These are phyloP conservation scores for Fusarium nanum DNA, from an alignment of 2,329 filamentous ascomycete genomes.

Conservation along the genomic window DNA sequence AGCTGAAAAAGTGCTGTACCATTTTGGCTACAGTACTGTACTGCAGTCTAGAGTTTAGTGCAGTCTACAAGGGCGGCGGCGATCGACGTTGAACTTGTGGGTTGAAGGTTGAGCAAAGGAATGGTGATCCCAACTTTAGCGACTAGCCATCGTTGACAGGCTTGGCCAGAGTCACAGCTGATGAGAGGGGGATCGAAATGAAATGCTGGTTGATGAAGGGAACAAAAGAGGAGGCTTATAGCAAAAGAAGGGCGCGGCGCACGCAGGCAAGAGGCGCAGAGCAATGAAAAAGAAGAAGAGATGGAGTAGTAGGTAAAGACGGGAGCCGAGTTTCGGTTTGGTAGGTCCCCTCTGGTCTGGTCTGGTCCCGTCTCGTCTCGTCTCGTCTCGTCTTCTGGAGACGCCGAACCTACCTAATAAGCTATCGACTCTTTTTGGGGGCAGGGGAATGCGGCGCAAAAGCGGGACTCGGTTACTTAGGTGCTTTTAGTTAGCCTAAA, in stretches of 20 bases:
- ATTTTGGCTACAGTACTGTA: slow-evolving; percentile 28
- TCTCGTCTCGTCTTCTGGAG: slow-evolving; percentile 28
- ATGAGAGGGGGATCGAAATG: background rate
- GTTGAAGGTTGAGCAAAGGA: slow-evolving; percentile 26
- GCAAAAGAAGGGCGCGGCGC: slow-evolving; percentile 3
- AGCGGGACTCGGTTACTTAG: slow-evolving; percentile 22
- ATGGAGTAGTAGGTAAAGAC: slow-evolving; percentile 19
- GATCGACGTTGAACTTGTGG: slow-evolving; percentile 26
- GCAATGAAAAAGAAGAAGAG: background rate
- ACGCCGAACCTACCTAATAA: slow-evolving; percentile 31
- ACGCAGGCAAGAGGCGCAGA: slow-evolving; percentile 31
- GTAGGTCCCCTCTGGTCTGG: background rate
- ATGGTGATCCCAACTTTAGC: slow-evolving; percentile 36
- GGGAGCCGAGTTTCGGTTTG: slow-evolving; percentile 21
- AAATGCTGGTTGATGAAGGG: background rate
- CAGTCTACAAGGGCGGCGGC: slow-evolving; percentile 7
- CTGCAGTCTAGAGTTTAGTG: background rate
- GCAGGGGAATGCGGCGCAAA: slow-evolving; percentile 37
- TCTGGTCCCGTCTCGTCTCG: slow-evolving; percentile 8
- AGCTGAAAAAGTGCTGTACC: slow-evolving; percentile 24
- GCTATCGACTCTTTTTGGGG: slow-evolving; percentile 28
- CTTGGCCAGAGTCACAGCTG: slow-evolving; percentile 26
- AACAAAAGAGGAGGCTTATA: background rate
- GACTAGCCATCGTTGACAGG: slow-evolving; percentile 39
- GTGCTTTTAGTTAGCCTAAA: slow-evolving; percentile 22